These are phyloP conservation scores for Halenospora varia DNA, from an alignment of 495 filamentous ascomycete species.

Conservation along the genomic window DNA sequence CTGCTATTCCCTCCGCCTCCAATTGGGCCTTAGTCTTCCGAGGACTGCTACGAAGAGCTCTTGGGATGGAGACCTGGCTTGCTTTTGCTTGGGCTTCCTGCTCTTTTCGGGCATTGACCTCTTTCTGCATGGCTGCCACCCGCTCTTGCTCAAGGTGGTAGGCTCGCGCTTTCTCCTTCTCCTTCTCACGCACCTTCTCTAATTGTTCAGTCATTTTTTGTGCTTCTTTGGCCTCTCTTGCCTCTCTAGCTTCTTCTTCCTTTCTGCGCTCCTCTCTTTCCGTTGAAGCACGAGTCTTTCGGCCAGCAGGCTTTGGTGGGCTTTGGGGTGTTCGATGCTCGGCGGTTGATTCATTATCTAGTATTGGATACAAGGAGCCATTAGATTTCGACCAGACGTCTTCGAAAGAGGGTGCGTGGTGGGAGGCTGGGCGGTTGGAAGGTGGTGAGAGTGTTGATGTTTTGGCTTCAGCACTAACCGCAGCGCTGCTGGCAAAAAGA, in stretches of 20 bases:
- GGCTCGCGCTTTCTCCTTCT: conserved; percentile 57
- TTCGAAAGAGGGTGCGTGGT: conserved; percentile 16
- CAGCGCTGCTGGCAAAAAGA: conserved; percentile 75
- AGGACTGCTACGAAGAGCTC: conserved; percentile 43
- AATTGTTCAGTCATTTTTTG: conserved; percentile 43
- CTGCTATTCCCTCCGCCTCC: conserved; percentile 36
- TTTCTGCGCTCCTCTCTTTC: conserved; percentile 53
- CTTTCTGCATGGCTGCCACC: conserved; percentile 42
- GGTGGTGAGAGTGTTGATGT: conserved; percentile 46
- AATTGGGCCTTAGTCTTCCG: conserved; percentile 45
- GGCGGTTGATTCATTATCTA: conserved; percentile 29
- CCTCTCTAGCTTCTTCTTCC: conserved; percentile 44
- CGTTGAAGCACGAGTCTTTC: conserved; percentile 68
- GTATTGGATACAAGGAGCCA: conserved; percentile 39
- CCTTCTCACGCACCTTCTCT: conserved; percentile 53
- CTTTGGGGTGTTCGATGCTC: conserved; percentile 30
- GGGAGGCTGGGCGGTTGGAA: conserved; percentile 4
- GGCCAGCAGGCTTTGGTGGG: conserved; percentile 42
- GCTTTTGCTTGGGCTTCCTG: conserved; percentile 34
- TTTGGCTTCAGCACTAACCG: conserved; percentile 72
- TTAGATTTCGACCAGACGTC: conserved; percentile 21
- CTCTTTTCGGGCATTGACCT: conserved; percentile 37
- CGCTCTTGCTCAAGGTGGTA: conserved; percentile 59
- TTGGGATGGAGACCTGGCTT: conserved; percentile 33
- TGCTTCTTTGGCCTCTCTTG: conserved; percentile 54